Evolutionary conservation across 169 alveolate genomes (phyloP).

Genomic region (Cyclospora cayetanensis): DNA sequence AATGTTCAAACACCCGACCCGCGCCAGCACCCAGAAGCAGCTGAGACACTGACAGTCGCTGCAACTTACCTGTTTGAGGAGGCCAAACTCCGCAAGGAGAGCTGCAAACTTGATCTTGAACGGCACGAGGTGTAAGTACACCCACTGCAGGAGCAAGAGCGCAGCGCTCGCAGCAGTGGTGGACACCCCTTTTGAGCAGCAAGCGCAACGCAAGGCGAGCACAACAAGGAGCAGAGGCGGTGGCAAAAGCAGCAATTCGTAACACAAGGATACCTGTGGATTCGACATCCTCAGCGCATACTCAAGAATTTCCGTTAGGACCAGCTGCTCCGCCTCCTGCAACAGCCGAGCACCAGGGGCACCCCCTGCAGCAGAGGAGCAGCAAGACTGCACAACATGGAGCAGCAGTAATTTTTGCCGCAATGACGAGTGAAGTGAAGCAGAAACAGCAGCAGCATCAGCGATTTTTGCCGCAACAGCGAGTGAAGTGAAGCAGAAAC

Average conservation of each 20-base stretch:
- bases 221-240: background rate
- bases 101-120: slow-evolving; percentile 6
- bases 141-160: background rate
- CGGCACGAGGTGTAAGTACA: slow-evolving; percentile 5
- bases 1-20: too few species aligned
- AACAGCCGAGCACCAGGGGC: background rate
- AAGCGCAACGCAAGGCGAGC: background rate
- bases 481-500: background rate
- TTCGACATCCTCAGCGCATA: background rate
- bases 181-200: too few species aligned
- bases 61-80: slow-evolving; percentile 4
- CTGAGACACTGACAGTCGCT: background rate
- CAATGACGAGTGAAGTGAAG: too few species aligned
- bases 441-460: background rate
- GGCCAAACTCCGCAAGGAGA: slow-evolving; percentile 23
- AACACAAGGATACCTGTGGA: slow-evolving; percentile 25
- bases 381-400: background rate
- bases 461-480: background rate
- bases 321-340: background rate
- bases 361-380: background rate
- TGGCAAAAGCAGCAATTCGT: background rate
- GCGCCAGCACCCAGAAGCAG: background rate
- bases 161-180: background rate
- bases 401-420: background rate
- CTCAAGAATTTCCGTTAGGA: slow-evolving; percentile 35